Conservation (phyloP, 345 rosid genomes). For the Citrus unshiu region DNA sequence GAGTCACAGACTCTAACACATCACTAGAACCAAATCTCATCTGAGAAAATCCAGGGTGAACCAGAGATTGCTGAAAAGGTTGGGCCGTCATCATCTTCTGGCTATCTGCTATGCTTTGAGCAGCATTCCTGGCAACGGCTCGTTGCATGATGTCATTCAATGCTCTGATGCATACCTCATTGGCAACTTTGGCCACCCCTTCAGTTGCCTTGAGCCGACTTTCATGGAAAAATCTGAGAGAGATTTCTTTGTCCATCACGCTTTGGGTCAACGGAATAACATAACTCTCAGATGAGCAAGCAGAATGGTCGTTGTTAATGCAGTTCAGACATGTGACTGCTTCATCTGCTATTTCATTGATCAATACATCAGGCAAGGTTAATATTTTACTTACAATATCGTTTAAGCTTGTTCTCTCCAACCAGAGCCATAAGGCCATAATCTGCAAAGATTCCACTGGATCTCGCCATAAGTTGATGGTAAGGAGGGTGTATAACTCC, state of each 20-base stretch:
- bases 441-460: conserved; percentile 40
- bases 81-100: neutral
- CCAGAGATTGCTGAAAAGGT: neutral
- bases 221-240: conserved; percentile 24
- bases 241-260: conserved; percentile 26
- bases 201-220: conserved; percentile 16
- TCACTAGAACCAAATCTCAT: conserved; percentile 3
- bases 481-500: conserved; percentile 33
- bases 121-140: conserved; percentile 25
- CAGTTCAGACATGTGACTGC: conserved; percentile 34
- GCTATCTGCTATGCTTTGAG: conserved; percentile 9
- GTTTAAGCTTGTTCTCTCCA: conserved; percentile 35
- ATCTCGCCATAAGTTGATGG: conserved; percentile 35
- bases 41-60: neutral
- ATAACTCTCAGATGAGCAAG: neutral
- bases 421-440: conserved; percentile 51
- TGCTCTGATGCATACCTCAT: conserved; percentile 36
- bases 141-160: conserved; percentile 35
- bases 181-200: conserved; percentile 25
- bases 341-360: conserved; percentile 45
- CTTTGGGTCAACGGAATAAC: conserved; percentile 32
- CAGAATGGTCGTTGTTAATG: conserved; percentile 13
- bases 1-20: neutral
- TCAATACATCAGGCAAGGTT: conserved; percentile 26
- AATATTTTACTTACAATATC: conserved; percentile 27